Base-by-base conservation (phyloP, 805 yeast species). In the Saccharomycopsis fibuligera region DNA sequence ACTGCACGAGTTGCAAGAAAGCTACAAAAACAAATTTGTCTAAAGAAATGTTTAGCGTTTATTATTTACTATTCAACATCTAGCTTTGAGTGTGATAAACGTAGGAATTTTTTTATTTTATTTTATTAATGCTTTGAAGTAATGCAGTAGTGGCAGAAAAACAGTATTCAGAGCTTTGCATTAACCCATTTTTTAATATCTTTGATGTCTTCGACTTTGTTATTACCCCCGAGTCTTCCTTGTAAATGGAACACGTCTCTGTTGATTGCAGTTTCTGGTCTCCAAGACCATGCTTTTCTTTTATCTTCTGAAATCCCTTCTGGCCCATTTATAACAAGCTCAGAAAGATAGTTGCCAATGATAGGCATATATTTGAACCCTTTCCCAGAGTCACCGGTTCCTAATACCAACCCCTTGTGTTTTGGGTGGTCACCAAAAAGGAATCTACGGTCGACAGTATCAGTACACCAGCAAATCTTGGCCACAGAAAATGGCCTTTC, bases 381-480 rank as follows among this genome's bases (percentile, higher is more conserved):
- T 40, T 63, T 61, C 1, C 70, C 69, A 4, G 69, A 64, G 37
- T 66, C 70, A 40, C 70, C 70, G 30, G 70, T 62, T 12, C 63
- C 68, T 17, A 67, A 42, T 27, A 63, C 47, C 35, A 65, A 43
- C n/a, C 50, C 49, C 0, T 59, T 57, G 30, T 57, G 59, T 2
- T 60, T 56, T 25, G 68, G 68, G 44, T 63, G 67, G 5, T 58
- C 58, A 37, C 62, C 57, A 35, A 65, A 55, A 14, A 65, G 53
- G 50, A 64, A 63, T 41, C 61, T 57, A 33, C 68, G 57, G 39
- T 65, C 68, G 6, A 63, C 60, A 2, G 69, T 61, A 44, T 65
- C 70, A 1, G 72, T 64, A 44, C 68, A 63, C 69, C 70, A 66
- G 44, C 70, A 65, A 31, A 65, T 58, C 49, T 61, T 63, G 8